Evolutionary conservation across 345 rosid genomes (phyloP), one percentile per base, ranked within the genome.

Genomic region (Camelina hispida): DNA sequence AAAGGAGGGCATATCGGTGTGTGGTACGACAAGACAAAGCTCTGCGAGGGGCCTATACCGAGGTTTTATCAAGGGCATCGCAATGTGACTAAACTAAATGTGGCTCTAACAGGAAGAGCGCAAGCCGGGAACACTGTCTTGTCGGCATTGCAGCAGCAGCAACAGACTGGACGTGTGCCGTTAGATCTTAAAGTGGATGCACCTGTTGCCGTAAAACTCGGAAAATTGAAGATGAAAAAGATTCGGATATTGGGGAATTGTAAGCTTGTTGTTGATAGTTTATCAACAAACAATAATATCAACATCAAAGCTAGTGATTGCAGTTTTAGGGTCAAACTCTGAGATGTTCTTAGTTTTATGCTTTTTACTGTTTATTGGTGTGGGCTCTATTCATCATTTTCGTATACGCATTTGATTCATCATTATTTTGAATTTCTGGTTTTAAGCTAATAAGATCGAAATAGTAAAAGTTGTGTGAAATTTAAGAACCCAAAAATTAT

Each of bases 61-160:
- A 85, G 25, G 77, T 91, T 93, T 88, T 88, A 91, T 76, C 97
- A 93, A 69, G 94, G 97, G 13, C 88, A 91, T 72, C 83, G 47
- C 35, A 93, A 93, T 66, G 78, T 85, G 40, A 93, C 96, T 6
- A 88, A 84, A 69, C 82, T 93, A 4, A 83, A 85, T 16, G 86
- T 93, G 40, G 76, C 61, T 32, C 63, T 93, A 50, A 84, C 80
- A 0, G 97, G 98, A 28, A 84, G 84, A 46, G 68, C 79, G 1
- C 86, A 81, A 18, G 84, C 75, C 4, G 98, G 97, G 7, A 89
- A 73, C 81, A 87, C 84, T 18, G 37, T 93, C 53, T 70, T 93
- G 88, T 48, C 86, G 0, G 97, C 96, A 28, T 54, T 93, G 73
- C 96, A 93, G 72, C 83, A 87, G 75, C 94, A 89, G 66, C 97